These are phyloP conservation scores for Glonium stellatum DNA, from an alignment of 495 filamentous ascomycete species.

Conservation along the genomic window DNA sequence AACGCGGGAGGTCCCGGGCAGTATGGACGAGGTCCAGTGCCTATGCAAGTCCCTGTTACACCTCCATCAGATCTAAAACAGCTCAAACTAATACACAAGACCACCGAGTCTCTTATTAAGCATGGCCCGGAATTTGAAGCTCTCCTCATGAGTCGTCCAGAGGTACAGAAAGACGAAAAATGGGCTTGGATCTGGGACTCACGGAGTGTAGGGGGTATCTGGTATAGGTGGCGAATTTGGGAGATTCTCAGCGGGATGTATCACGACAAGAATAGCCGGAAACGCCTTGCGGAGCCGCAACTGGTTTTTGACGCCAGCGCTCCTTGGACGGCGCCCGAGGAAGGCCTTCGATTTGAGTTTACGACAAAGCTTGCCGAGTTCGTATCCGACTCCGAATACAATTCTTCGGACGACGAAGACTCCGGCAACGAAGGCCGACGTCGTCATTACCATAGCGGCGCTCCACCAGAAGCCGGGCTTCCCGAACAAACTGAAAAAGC, in stretches of 20 bases:
- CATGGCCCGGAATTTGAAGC: conserved; percentile 89
- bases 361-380: conserved; percentile 67
- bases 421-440: conserved; percentile 67
- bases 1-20: conserved; percentile 32
- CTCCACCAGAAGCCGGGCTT: conserved; percentile 40
- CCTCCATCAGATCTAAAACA: conserved; percentile 72
- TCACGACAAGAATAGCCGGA: conserved; percentile 25
- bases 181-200: conserved; percentile 96
- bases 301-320: conserved; percentile 62
- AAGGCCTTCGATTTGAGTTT: conserved; percentile 64
- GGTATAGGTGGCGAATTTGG: conserved; percentile 85
- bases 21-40: conserved; percentile 35
- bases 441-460: conserved; percentile 38
- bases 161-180: conserved; percentile 74
- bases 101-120: conserved; percentile 67
- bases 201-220: conserved; percentile 60
- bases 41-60: conserved; percentile 65
- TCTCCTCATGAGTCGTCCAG: conserved; percentile 74
- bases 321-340: conserved; percentile 64
- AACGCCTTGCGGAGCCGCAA: neutral
- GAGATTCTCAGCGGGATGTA: conserved; percentile 60
- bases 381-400: conserved; percentile 74
- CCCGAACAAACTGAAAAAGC: conserved; percentile 48
- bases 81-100: conserved; percentile 79
- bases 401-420: conserved; percentile 81